These are phyloP conservation scores for Tulasnella sp. DNA, from an alignment of 768 basidiomycete genomes.

Conservation along the genomic window DNA sequence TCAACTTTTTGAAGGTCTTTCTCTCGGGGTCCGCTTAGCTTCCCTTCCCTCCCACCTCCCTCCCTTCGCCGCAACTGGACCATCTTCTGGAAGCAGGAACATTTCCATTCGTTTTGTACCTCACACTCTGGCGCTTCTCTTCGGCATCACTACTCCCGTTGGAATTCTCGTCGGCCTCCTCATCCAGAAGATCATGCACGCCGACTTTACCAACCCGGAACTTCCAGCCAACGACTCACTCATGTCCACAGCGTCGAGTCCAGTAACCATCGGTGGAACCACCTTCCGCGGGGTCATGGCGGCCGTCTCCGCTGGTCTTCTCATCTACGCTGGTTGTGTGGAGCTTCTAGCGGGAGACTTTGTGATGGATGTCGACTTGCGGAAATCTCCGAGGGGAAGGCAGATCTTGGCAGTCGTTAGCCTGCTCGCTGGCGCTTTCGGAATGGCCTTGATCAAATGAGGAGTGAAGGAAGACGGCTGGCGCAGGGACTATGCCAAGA, in stretches of 20 bases:
- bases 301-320: conserved; percentile 80
- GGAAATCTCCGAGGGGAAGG: conserved; percentile 41
- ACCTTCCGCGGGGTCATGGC: conserved; percentile 68
- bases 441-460: conserved; percentile 53
- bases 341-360: conserved; percentile 90
- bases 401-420: conserved; percentile 64
- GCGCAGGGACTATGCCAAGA: not conserved
- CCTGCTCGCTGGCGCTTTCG: conserved; percentile 61
- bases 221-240: not conserved
- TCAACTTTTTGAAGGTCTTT: conserved; percentile 82
- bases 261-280: not conserved
- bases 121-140: conserved; percentile 38
- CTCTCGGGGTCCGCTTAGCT: conserved; percentile 79
- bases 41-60: conserved; percentile 52
- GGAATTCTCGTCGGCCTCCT: conserved; percentile 66
- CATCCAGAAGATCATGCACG: conserved; percentile 19
- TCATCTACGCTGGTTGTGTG: conserved; percentile 80
- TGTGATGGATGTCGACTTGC: conserved; percentile 65
- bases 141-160: conserved; percentile 69
- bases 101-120: conserved; percentile 37
- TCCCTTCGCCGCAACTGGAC: not conserved
- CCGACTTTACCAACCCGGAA: conserved; percentile 5
- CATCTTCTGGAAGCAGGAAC: not conserved
- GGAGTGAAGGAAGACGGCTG: not conserved
- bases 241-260: conserved; percentile 1